Evolutionary conservation across 345 rosid genomes (phyloP).

Genomic region (Odontarrhena argentea): DNA sequence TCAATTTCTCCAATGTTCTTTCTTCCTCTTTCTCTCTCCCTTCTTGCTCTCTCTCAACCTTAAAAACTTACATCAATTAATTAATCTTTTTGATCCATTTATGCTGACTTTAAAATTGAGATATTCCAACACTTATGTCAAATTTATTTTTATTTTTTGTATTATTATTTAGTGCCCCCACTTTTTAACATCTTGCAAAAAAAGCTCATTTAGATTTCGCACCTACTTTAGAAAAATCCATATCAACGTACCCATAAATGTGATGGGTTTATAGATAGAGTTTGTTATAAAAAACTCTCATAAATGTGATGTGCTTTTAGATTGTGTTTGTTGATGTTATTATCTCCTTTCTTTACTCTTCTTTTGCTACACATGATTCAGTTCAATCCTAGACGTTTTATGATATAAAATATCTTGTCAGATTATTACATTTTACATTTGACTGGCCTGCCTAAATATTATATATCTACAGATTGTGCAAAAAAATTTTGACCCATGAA

Average conservation of each 20-base stretch:
- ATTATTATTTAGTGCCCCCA: background rate
- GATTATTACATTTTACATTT: background rate
- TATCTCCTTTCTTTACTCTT: constrained; percentile 13
- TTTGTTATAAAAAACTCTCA: constrained; percentile 21
- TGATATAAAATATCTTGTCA: background rate
- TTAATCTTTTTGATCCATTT: constrained; percentile 36
- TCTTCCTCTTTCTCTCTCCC: constrained; percentile 6
- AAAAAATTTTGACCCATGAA: background rate
- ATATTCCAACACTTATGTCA: constrained; percentile 35
- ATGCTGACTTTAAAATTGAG: constrained; percentile 39
- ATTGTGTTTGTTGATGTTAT: constrained; percentile 17
- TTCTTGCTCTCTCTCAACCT: constrained; percentile 30
- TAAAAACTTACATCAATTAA: constrained; percentile 40
- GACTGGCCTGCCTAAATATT: too few relatives aligned
- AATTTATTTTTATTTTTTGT: background rate
- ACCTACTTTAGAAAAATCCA: constrained; percentile 31
- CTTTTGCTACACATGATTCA: constrained; percentile 6
- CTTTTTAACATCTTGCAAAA: constrained; percentile 21
- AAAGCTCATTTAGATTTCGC: constrained; percentile 31
- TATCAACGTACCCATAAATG: constrained; percentile 38
- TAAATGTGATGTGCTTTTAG: constrained; percentile 23
- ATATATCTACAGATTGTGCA: background rate
- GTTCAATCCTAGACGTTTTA: background rate
- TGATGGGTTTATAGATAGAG: constrained; percentile 31
- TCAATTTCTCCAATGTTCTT: background rate